These are phyloP conservation scores for Metroxylon sagu DNA, from an alignment of 176 grass and related monocot genomes.

Conservation along the genomic window DNA sequence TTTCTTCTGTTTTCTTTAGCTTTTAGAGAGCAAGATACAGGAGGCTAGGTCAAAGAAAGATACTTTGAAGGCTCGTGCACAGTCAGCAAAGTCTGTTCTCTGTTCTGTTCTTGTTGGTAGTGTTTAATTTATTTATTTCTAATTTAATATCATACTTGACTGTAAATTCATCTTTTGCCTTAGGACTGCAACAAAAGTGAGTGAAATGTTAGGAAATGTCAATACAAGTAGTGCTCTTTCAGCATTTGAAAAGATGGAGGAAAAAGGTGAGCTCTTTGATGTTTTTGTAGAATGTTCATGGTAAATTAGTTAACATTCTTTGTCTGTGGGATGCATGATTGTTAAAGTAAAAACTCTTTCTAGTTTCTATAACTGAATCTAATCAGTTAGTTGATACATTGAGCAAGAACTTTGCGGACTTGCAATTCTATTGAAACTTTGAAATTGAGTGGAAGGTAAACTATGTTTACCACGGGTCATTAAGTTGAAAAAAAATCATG, in stretches of 20 bases:
- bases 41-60: conserved; percentile 98
- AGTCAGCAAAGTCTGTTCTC: conserved; percentile 80
- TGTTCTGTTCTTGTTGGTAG: not conserved
- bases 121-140: conserved; percentile 7
- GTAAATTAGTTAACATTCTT: not conserved
- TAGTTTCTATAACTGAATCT: too few relatives aligned
- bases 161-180: conserved; percentile 1
- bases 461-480: too few relatives aligned
- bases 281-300: not conserved
- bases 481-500: too few relatives aligned
- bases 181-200: conserved; percentile 97
- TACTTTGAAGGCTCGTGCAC: conserved; percentile 95
- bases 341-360: too few relatives aligned
- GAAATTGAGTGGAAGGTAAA: too few relatives aligned
- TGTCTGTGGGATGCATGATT: too few relatives aligned
- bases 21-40: conserved; percentile 97
- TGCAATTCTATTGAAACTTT: too few relatives aligned
- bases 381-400: too few relatives aligned
- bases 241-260: conserved; percentile 99
- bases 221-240: conserved; percentile 94
- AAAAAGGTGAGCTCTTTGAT: conserved; percentile 59
- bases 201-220: conserved; percentile 96
- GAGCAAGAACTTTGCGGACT: too few relatives aligned
- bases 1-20: conserved; percentile 15
- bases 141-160: conserved; percentile 3